Evolutionary conservation across 192 early-diverging fungal genomes (phyloP), one percentile per base, ranked within the genome.

Genomic region (Geranomyces michiganensis): DNA sequence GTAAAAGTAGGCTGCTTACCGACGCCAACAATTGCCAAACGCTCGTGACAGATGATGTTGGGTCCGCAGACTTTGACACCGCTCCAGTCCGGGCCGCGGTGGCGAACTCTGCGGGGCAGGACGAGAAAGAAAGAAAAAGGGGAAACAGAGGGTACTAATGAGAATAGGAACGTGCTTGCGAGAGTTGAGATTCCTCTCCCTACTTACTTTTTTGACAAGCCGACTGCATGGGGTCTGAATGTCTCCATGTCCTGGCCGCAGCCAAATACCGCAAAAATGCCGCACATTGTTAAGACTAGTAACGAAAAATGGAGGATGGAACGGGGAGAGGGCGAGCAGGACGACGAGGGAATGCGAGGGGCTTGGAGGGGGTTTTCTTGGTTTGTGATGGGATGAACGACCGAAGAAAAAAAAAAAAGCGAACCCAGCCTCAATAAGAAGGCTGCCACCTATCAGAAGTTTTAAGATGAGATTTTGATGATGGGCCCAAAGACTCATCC

Each of bases 31-130:
- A 99, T 99, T 45, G 97, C 97, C 61, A 99, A 81, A 80, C 97
- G 92, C 84, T 99, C 97, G 73, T 99, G 97, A 85, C 92, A 93
- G 55, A 99, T 74, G 71, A 99, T 92, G 83, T 89, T 88, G 85
- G 94, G 92, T 61, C 88, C 92, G 29, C 81, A 77, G 43, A 92
- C 80, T 32, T 84, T 85, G 83, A 93, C 92, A 36, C 97, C 97
- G 70, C 88, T 91, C 97, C 97, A 99, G 80, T 99, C 95, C n/a
- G 97, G 97, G 45, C 97, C 97, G 79, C 97, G 92, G 77, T 99
- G 97, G 73, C 97, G 89, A 53, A 99, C 80, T 76, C 92, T 93
- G 58, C 31, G 17, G 4, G 15, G 49, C 49, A 49, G 12, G 3
- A 53, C n/a, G n/a, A 36, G 15, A 41, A 44, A 70, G 21, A 4